Base-by-base conservation (phyloP, 2,329 filamentous ascomycete genomes). In the Colletotrichum tropicicola region DNA sequence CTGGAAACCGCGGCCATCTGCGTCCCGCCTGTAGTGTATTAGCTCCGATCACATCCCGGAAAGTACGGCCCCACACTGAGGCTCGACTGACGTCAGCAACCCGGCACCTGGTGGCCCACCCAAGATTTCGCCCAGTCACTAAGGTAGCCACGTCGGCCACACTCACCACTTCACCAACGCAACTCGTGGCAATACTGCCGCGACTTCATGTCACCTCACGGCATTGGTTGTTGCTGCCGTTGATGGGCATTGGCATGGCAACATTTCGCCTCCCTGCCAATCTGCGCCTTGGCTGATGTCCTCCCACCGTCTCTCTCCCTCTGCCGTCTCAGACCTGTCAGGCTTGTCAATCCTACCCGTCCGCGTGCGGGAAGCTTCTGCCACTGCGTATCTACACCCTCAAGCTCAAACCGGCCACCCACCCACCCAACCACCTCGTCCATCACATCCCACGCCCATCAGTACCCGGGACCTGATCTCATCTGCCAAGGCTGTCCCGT, bases 11-110 rank as follows among this genome's bases (percentile, higher is more conserved):
- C 54, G 44, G 17, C 19, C 23, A 45, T 51, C 43, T 49, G 43
- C 25, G 25, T 43, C 43, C 54, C 35, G 43, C 43, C 25, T 19
- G 49, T 39, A 60, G n/a, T n/a, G n/a, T n/a, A n/a, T n/a, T n/a
- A n/a, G 48, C n/a, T 17, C 35, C 61, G 61, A 41, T 59, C 61
- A 39, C 57, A 49, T 47, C 52, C 52, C 44, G 37, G 37, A 54
- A 56, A 23, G 17, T 23, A 49, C 32, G 49, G 60, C 54, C 45
- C 54, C 35, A 47, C 19, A 7, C 32, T 59, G 45, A 51, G 45
- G 43, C 55, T 43, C 32, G 25, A 61, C 8, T 65, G 62, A 65
- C 62, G 62, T 65, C 62, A 65, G 7, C 39, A 56, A 6, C 37
- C 12, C 39, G 35, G 51, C 51, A 54, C 47, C 28, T 47, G 15